phyloP scores from a whole-genome alignment of 1,139 yeast species.

The Pichia sp. region DNA sequence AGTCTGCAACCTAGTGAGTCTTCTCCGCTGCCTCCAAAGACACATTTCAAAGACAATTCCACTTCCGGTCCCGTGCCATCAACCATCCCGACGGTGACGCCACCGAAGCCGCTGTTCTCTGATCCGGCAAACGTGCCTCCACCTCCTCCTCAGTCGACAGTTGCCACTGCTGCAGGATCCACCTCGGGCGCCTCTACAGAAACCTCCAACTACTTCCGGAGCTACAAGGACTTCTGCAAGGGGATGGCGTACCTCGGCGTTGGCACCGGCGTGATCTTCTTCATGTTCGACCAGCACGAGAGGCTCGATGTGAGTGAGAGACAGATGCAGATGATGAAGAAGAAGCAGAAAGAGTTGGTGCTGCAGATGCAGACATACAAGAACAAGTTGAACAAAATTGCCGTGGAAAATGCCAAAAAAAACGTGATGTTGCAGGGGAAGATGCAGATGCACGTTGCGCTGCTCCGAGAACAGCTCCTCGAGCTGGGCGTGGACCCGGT shows the following conservation, averaged over 20 bases:
- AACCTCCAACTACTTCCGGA: slow-evolving; percentile 7
- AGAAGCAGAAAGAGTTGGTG: slow-evolving; percentile 29
- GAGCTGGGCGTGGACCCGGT: slow-evolving; percentile 53
- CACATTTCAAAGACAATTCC: not conserved
- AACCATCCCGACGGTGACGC: not conserved
- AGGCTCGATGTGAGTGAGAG: slow-evolving; percentile 24
- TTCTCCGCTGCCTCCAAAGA: not conserved
- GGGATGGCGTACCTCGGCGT: slow-evolving; percentile 18
- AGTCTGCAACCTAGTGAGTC: not conserved
- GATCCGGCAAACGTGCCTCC: not conserved
- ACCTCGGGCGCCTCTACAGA: not conserved
- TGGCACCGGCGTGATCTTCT: slow-evolving; percentile 14
- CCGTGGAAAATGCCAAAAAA: slow-evolving; percentile 46
- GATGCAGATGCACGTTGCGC: slow-evolving; percentile 61
- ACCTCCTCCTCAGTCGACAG: not conserved
- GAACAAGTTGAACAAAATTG: slow-evolving; percentile 33
- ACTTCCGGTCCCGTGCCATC: not conserved
- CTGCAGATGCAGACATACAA: slow-evolving; percentile 29
- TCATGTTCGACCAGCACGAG: slow-evolving; percentile 23
- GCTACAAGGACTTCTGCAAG: slow-evolving; percentile 15
- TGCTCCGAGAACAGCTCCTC: slow-evolving; percentile 53
- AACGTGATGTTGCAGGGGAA: slow-evolving; percentile 42
- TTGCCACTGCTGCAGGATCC: not conserved
- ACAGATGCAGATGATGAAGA: slow-evolving; percentile 22
- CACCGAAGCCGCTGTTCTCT: slow-evolving; percentile 1